Evolutionary conservation across 352 stramenopile genomes (phyloP), one percentile per base, ranked within the genome.

Genomic region (Globisporangium acanthophoron): DNA sequence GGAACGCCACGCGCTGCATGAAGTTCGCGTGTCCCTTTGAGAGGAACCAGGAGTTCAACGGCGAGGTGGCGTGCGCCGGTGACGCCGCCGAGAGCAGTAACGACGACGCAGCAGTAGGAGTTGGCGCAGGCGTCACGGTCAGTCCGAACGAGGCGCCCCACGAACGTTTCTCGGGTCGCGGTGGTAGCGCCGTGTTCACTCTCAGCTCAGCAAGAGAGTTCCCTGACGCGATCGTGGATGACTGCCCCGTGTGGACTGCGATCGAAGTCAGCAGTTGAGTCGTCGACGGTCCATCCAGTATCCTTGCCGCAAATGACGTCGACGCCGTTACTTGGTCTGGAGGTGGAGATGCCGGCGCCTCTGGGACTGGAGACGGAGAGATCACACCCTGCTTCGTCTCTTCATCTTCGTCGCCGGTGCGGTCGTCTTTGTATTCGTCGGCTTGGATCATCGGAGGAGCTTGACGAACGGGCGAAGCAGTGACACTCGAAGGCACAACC

Each of bases 21-120:
- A 67, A 67, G 48, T 67, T 60, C n/a, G 61, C 61, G 41, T 63
- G 61, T n/a, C 61, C 61, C 37, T 67, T 67, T 3, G 61, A 67
- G 29, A 67, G 35, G 16, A 67, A 67, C 61, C 61, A 67, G 27
- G 61, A 67, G 40, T 48, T 67, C 13, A 67, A 11, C 6, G 61
- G 61, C 35, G 61, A 65, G 16, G 59, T 65, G 24, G 39, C 31
- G 4, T 52, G 31, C 6, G 46, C 59, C 9, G 52, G 40, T 24
- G 50, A 21, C 7, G 29, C 20, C 20, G 43, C 21, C 5, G 52
- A 54, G 54, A 54, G 9, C 29, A 39, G 13, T 4, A 52, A 40
- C 27, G 24, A 39, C 8, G 50, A 49, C 16, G 58, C 21, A 27
- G 31, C 21, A 40, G 41, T 3, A 15, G 58, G 43, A 43, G 50